Evolutionary conservation across 768 basidiomycete species (phyloP).

Genomic region (Lentinula sp.): DNA sequence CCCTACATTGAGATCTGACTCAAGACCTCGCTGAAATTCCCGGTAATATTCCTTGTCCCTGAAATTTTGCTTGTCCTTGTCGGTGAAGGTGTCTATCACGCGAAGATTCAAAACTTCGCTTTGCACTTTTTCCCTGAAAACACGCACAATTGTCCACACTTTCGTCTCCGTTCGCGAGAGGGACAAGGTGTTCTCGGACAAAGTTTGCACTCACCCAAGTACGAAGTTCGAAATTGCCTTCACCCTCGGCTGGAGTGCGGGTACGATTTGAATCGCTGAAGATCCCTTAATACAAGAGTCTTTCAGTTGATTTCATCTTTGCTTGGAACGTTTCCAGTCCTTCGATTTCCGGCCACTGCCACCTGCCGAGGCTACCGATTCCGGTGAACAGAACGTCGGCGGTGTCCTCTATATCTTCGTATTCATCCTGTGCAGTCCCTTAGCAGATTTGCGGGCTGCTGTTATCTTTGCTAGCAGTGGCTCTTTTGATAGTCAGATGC

Average conservation of each 20-base stretch:
- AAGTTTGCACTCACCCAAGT: slow-evolving; percentile 49
- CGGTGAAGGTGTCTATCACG: slow-evolving; percentile 38
- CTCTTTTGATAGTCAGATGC: slow-evolving; percentile 42
- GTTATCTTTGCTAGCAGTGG: slow-evolving; percentile 8
- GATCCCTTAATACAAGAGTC: slow-evolving; percentile 39
- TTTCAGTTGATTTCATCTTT: slow-evolving; percentile 19
- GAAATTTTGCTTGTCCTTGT: slow-evolving; percentile 44
- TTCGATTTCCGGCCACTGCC: slow-evolving; percentile 63
- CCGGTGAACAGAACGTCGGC: slow-evolving; percentile 55
- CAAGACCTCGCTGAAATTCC: slow-evolving; percentile 41
- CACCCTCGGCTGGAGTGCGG: slow-evolving; percentile 49
- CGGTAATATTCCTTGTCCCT: slow-evolving; percentile 41
- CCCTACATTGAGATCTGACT: slow-evolving; percentile 44
- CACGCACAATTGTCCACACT: slow-evolving; percentile 36
- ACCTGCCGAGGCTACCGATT: slow-evolving; percentile 47
- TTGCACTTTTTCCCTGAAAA: not conserved
- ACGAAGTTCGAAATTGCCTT: slow-evolving; percentile 48
- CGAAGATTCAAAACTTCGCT: not conserved
- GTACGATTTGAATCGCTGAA: slow-evolving; percentile 55
- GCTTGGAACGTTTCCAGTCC: slow-evolving; percentile 55
- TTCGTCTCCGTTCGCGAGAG: slow-evolving; percentile 29
- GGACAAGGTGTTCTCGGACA: slow-evolving; percentile 29
- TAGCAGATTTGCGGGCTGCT: not conserved
- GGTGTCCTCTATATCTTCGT: slow-evolving; percentile 44
- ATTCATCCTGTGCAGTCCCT: slow-evolving; percentile 15